Evolutionary conservation across 2,329 filamentous ascomycete species (phyloP).

Genomic region (Botryotinia narcissicola): DNA sequence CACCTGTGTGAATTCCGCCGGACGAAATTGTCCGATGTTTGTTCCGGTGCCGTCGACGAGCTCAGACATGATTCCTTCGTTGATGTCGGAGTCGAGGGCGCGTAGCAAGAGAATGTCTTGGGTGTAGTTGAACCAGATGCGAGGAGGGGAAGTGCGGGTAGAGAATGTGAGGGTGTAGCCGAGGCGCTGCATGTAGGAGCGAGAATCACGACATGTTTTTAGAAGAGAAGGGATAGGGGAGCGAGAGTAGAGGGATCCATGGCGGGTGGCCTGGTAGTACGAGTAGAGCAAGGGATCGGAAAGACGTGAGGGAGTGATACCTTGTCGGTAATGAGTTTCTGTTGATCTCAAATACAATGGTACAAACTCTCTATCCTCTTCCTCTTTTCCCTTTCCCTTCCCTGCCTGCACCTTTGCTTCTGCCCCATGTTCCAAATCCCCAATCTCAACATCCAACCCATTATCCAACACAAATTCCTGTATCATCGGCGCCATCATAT

Average conservation of each 20-base stretch:
- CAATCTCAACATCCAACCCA: neutral
- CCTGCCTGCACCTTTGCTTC: rapidly evolving
- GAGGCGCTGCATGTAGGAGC: neutral
- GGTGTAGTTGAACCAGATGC: neutral
- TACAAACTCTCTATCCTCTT: neutral
- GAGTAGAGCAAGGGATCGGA: neutral
- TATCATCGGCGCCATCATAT: neutral
- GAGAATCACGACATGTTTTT: neutral
- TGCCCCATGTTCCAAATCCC: neutral
- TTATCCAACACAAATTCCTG: neutral
- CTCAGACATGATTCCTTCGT: neutral
- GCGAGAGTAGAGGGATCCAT: neutral
- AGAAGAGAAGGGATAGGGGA: neutral
- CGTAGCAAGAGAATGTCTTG: neutral
- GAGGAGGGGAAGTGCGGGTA: neutral
- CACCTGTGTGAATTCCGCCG: neutral
- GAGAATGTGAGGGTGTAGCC: neutral
- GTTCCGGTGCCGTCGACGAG: neutral
- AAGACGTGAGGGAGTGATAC: neutral
- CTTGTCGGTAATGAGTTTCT: neutral
- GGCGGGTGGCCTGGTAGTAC: neutral
- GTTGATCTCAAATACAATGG: neutral
- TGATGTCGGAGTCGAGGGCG: neutral
- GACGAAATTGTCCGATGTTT: neutral
- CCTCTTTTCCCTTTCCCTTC: neutral